Evolutionary conservation across 257 asterid genomes (phyloP).

Genomic region (Solanum chaucha): DNA sequence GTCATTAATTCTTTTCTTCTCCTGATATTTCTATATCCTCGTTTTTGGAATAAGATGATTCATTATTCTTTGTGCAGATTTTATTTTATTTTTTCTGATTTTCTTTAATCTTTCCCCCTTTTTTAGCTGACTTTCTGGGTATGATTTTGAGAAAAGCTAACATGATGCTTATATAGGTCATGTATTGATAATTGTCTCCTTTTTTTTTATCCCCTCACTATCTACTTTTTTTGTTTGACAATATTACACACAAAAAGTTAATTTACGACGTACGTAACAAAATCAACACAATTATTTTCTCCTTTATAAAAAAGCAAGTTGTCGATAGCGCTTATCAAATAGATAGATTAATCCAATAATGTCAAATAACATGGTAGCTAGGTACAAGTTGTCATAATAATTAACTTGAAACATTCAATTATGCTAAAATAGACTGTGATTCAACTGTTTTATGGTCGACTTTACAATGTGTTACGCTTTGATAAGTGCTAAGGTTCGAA

Average conservation of each 20-base stretch:
- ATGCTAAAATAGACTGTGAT: neutral
- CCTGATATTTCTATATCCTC: neutral
- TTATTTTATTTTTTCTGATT: too few species aligned
- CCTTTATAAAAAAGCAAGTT: neutral
- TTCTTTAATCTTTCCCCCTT: neutral
- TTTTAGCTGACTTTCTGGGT: neutral
- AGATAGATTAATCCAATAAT: neutral
- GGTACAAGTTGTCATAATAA: neutral
- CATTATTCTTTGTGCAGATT: neutral
- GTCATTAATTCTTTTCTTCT: neutral
- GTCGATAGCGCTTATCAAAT: neutral
- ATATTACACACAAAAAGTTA: neutral
- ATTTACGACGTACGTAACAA: neutral
- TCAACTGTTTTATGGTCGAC: neutral
- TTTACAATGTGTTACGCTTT: neutral
- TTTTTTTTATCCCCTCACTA: neutral
- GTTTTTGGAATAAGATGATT: neutral
- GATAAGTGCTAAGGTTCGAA: neutral
- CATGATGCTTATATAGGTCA: neutral
- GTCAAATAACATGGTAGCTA: neutral
- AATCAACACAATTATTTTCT: neutral
- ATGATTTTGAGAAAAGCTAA: neutral
- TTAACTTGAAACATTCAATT: neutral
- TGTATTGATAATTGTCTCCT: neutral
- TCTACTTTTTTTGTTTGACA: neutral